Evolutionary conservation across 2,329 filamentous ascomycete species (phyloP).

Genomic region (Fusarium marasasianum): DNA sequence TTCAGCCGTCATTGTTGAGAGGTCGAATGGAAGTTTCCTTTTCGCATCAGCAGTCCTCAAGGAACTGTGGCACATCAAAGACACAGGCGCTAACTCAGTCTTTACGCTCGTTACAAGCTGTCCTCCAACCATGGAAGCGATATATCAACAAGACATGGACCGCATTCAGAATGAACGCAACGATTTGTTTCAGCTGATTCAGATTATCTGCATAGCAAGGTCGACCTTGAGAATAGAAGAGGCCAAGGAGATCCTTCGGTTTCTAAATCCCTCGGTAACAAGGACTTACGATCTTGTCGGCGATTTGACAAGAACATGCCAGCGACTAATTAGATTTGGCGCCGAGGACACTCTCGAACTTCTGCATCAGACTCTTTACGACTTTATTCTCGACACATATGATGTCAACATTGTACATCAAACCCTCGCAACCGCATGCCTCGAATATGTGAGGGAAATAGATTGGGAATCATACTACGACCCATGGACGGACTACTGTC

Average conservation of each 20-base stretch:
- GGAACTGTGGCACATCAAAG: constrained; percentile 34
- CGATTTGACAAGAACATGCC: constrained; percentile 27
- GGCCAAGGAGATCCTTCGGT: constrained; percentile 25
- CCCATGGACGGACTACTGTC: background rate
- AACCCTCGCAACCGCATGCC: constrained; percentile 16
- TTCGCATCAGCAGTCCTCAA: constrained; percentile 34
- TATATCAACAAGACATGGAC: constrained; percentile 37
- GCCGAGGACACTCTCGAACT: constrained; percentile 28
- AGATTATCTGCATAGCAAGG: constrained; percentile 27
- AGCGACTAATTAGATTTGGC: constrained; percentile 28
- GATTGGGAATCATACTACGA: constrained; percentile 16
- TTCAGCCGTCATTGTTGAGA: constrained; percentile 33
- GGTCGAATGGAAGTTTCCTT: constrained; percentile 33
- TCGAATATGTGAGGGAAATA: constrained; percentile 14
- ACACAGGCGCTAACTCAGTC: constrained; percentile 33
- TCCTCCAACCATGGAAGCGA: constrained; percentile 34
- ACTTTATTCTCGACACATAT: constrained; percentile 33
- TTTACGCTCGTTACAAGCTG: constrained; percentile 33
- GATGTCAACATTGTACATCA: constrained; percentile 20
- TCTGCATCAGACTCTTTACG: constrained; percentile 36
- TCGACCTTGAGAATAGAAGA: constrained; percentile 15
- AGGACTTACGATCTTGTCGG: constrained; percentile 29
- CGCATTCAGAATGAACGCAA: constrained; percentile 23
- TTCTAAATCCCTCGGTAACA: constrained; percentile 27
- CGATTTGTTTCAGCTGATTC: constrained; percentile 29